Conservation (phyloP, 495 filamentous ascomycete genomes). For the Aspergillus carlsbadensis region DNA sequence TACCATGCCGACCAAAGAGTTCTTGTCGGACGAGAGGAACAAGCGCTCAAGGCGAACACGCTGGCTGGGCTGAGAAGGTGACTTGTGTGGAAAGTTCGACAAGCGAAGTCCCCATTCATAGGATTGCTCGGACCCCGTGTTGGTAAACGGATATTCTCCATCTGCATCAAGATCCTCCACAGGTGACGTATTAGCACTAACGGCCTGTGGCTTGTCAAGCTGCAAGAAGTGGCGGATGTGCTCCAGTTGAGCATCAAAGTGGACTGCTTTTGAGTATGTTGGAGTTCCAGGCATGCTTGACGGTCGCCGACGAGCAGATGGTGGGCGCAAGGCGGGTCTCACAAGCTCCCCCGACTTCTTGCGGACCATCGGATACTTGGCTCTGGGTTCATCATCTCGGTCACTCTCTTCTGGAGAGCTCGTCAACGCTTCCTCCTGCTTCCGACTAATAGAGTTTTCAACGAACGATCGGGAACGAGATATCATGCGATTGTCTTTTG, state of each 20-base stretch:
- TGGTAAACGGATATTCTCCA: slow-evolving; percentile 78
- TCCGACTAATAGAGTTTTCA: slow-evolving; percentile 61
- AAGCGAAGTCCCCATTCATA: slow-evolving; percentile 87
- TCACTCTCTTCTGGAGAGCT: slow-evolving; percentile 67
- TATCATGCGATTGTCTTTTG: slow-evolving; percentile 61
- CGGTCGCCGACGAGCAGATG: slow-evolving; percentile 69
- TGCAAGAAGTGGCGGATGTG: slow-evolving; percentile 94
- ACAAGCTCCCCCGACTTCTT: slow-evolving; percentile 99
- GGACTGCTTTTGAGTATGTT: slow-evolving; percentile 90
- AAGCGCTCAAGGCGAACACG: slow-evolving; percentile 79
- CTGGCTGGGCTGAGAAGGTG: slow-evolving; percentile 56
- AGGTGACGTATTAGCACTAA: slow-evolving; percentile 93
- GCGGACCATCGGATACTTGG: slow-evolving; percentile 82
- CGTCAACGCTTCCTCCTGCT: slow-evolving; percentile 54
- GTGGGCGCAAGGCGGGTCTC: slow-evolving; percentile 80
- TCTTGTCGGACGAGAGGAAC: slow-evolving; percentile 83
- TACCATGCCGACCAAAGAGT: slow-evolving; percentile 75
- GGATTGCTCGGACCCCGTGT: slow-evolving; percentile 52
- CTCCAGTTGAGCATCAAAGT: slow-evolving; percentile 92
- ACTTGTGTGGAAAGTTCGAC: slow-evolving; percentile 76
- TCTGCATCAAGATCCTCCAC: slow-evolving; percentile 83
- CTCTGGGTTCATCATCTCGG: slow-evolving; percentile 53
- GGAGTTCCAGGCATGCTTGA: slow-evolving; percentile 98
- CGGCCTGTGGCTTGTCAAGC: slow-evolving; percentile 87
- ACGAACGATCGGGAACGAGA: slow-evolving; percentile 84